Evolutionary conservation across 1,284 basidiomycete species (phyloP).

Genomic region (Papiliotrema nemorosa): DNA sequence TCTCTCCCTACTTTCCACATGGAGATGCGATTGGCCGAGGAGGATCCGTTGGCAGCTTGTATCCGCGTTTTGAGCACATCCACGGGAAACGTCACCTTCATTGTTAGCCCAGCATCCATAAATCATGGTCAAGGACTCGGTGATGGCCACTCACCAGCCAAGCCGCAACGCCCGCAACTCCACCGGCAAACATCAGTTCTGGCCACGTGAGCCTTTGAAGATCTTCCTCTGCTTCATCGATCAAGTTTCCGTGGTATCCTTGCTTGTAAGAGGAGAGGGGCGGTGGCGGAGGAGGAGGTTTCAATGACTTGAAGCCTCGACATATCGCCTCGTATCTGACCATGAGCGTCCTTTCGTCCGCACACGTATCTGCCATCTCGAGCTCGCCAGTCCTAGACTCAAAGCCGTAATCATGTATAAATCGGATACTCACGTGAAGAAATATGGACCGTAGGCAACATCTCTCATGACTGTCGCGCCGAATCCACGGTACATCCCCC

Average conservation of each 20-base stretch:
- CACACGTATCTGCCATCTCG: neutral
- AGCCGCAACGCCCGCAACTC: constrained; percentile 60
- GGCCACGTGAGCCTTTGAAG: constrained; percentile 57
- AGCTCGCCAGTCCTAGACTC: neutral
- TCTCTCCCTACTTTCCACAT: constrained; percentile 42
- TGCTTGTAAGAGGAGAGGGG: constrained; percentile 1
- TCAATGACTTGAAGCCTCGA: constrained; percentile 55
- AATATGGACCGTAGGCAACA: constrained; percentile 76
- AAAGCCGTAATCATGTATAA: neutral
- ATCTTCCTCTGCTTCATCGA: constrained; percentile 55
- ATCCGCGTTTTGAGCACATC: constrained; percentile 84
- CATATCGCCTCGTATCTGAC: constrained; percentile 67
- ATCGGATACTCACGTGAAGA: constrained; percentile 59
- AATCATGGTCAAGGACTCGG: neutral
- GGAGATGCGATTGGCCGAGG: neutral
- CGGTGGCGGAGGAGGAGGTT: constrained; percentile 20
- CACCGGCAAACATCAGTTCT: constrained; percentile 69
- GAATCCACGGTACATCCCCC: constrained; percentile 72
- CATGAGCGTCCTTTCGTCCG: neutral
- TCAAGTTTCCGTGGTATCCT: constrained; percentile 49
- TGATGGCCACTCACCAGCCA: constrained; percentile 43
- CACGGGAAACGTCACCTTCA: constrained; percentile 66
- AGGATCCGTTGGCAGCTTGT: constrained; percentile 51
- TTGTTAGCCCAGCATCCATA: neutral
- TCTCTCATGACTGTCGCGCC: constrained; percentile 69